These are phyloP conservation scores for Litsea cubeba DNA, from an alignment of 164 flowering plant genomes.

Conservation along the genomic window DNA sequence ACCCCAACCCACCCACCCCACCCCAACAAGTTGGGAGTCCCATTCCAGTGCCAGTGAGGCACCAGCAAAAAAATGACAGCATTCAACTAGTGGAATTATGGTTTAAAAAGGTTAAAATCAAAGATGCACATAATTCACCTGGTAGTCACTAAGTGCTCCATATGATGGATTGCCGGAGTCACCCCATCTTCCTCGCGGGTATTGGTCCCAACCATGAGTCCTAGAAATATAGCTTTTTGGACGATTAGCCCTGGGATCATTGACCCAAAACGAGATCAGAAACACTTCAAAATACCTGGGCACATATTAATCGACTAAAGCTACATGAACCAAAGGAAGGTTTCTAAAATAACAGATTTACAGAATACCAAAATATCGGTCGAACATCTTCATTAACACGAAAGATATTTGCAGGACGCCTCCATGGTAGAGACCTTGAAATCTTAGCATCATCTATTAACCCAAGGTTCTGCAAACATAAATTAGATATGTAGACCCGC, in stretches of 20 bases:
- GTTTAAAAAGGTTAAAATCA: too few species aligned
- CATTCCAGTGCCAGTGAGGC: too few species aligned
- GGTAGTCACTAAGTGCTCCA: constrained; percentile 79
- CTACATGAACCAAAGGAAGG: neutral
- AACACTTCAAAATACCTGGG: neutral
- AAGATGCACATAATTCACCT: constrained; percentile 38
- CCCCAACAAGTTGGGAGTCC: too few species aligned
- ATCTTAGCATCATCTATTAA: constrained; percentile 80
- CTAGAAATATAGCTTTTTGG: constrained; percentile 88
- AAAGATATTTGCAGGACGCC: constrained; percentile 76
- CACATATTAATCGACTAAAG: neutral
- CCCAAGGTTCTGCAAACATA: constrained; percentile 76
- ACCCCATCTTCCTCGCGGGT: constrained; percentile 88
- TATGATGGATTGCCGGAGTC: constrained; percentile 85
- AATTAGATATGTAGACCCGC: constrained; percentile 5
- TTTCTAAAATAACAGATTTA: neutral
- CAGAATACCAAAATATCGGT: constrained; percentile 86
- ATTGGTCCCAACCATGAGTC: constrained; percentile 87
- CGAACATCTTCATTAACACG: constrained; percentile 90
- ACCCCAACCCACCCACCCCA: too few species aligned
- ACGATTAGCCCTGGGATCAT: constrained; percentile 81
- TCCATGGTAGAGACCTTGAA: constrained; percentile 86
- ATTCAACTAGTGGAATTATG: too few species aligned
- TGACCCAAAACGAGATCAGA: constrained; percentile 8
- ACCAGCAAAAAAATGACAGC: too few species aligned